These are phyloP conservation scores for Epichloe hybrida DNA, from an alignment of 2,329 filamentous ascomycete genomes.

Conservation along the genomic window DNA sequence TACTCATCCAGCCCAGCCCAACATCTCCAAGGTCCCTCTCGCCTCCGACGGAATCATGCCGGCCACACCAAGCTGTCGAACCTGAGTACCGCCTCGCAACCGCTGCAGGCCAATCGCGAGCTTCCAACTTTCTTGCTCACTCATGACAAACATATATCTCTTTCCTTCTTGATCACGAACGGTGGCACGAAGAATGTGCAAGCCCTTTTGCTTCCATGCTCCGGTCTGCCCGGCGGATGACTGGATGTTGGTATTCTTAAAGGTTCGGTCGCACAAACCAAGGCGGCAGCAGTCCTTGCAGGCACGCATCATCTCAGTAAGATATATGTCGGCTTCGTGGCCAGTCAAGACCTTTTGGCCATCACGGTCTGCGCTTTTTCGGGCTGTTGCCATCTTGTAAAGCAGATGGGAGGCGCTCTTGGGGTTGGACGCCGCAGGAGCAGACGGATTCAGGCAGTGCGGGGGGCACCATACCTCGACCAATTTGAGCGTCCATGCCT, in stretches of 20 bases:
- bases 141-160: slow-evolving; percentile 50
- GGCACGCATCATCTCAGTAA: slow-evolving; percentile 46
- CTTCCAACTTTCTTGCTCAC: slow-evolving; percentile 56
- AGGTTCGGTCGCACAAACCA: slow-evolving; percentile 32
- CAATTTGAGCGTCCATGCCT: slow-evolving; percentile 90
- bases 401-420: slow-evolving; percentile 30
- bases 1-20: slow-evolving; percentile 34
- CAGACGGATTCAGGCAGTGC: slow-evolving; percentile 39
- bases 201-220: slow-evolving; percentile 39
- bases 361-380: slow-evolving; percentile 34
- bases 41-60: slow-evolving; percentile 42
- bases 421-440: slow-evolving; percentile 25
- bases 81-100: slow-evolving; percentile 46
- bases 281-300: slow-evolving; percentile 53
- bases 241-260: slow-evolving; percentile 28
- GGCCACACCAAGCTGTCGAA: slow-evolving; percentile 43
- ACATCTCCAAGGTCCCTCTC: slow-evolving; percentile 39
- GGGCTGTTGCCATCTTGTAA: slow-evolving; percentile 32
- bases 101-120: slow-evolving; percentile 47
- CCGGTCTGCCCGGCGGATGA: slow-evolving; percentile 32
- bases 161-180: slow-evolving; percentile 54
- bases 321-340: slow-evolving; percentile 53
- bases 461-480: slow-evolving; percentile 77
- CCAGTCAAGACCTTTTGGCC: slow-evolving; percentile 39
- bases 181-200: slow-evolving; percentile 50